Percentiles rank a stretch among this genome's conserved stretches.
Evolutionary conservation across 176 grass and related monocot species (phyloP).

Genomic region (Cenchrus fungigraminus): DNA sequence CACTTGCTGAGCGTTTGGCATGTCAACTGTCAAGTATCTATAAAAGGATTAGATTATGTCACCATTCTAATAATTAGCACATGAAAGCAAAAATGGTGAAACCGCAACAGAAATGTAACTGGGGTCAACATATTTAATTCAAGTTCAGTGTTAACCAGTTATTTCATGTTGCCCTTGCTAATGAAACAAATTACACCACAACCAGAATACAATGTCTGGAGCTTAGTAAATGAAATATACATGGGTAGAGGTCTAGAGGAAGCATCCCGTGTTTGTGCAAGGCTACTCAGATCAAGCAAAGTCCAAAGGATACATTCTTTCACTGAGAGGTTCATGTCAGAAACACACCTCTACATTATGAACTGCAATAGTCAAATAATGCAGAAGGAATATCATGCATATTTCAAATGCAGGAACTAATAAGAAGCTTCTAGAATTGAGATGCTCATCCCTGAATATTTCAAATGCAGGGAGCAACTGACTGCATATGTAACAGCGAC

Average conservation of each 20-base stretch:
- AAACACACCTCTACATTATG: conserved; percentile 21
- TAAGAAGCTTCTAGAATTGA: conserved; percentile 12
- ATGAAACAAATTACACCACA: conserved; percentile 25
- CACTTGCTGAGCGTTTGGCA: neutral
- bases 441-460: neutral
- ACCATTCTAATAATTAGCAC: neutral
- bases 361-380: conserved; percentile 1
- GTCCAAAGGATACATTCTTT: conserved; percentile 7
- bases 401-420: conserved; percentile 16
- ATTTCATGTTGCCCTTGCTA: conserved; percentile 28
- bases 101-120: conserved; percentile 15
- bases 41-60: conserved; percentile 14
- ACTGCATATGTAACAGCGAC: conserved; percentile 1
- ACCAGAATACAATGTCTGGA: neutral
- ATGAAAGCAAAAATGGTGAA: neutral
- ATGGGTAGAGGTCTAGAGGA: neutral
- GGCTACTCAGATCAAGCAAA: neutral
- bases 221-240: neutral
- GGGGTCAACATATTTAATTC: neutral
- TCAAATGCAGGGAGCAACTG: neutral
- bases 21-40: neutral
- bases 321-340: neutral
- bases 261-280: conserved; percentile 7
- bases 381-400: conserved; percentile 14
- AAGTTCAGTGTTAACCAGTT: neutral